Percentiles rank a stretch among this genome's conserved stretches.
These are phyloP conservation scores for Verbascum thapsus DNA, from an alignment of 257 asterid genomes.

Conservation along the genomic window DNA sequence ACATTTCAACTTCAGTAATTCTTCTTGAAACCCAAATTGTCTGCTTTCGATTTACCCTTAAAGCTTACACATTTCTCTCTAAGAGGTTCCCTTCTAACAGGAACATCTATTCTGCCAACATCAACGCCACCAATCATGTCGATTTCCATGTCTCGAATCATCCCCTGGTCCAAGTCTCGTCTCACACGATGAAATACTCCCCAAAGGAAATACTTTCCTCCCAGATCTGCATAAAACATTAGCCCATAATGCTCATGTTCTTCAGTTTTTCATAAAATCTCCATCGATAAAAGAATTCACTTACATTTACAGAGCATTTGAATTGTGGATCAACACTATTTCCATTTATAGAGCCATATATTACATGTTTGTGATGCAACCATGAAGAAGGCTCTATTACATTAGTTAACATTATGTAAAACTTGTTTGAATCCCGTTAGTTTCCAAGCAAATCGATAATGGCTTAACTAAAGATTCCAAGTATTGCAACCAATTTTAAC, in stretches of 20 bases:
- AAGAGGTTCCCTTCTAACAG: slow-evolving; percentile 21
- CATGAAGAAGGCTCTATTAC: no score
- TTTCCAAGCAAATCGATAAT: background rate
- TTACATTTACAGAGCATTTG: background rate
- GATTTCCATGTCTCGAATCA: slow-evolving; percentile 69
- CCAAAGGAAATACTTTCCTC: slow-evolving; percentile 62
- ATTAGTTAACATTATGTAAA: no score
- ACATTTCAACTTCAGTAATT: slow-evolving; percentile 19
- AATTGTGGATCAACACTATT: no score
- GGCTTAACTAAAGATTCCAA: background rate
- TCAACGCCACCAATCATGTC: slow-evolving; percentile 57
- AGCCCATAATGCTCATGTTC: background rate
- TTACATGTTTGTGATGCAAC: no score
- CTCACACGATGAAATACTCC: slow-evolving; percentile 53
- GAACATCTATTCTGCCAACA: slow-evolving; percentile 43
- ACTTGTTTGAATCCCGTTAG: no score
- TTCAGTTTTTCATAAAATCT: no score
- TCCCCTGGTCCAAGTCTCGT: background rate
- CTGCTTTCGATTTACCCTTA: background rate
- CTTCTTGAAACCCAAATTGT: slow-evolving; percentile 29
- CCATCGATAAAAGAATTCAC: no score
- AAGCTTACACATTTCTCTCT: background rate
- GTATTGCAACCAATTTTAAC: background rate
- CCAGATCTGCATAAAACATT: slow-evolving; percentile 44
- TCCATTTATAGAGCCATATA: no score